Base-by-base conservation (phyloP, 257 asterid species). In the Nicotiana paniculata region DNA sequence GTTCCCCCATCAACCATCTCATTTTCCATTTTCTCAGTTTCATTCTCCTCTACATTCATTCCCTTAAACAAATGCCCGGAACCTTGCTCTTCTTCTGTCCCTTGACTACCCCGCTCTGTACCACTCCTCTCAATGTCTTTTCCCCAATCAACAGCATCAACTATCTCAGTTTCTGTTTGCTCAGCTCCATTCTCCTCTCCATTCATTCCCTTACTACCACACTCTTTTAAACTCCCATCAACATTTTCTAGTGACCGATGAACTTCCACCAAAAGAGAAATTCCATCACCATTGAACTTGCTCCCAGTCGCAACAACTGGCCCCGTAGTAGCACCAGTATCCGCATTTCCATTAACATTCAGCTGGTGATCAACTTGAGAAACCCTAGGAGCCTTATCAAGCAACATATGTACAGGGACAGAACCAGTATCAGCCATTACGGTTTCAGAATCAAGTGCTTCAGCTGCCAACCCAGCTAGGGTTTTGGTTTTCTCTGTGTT, bases 361-460 rank as follows among this genome's bases (percentile, higher is more conserved):
- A 7, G 24, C 24, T 79, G 16, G 43, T 30, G 48, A 39, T 4
- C 75, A 26, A 57, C 18, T 58, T n/a, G 64, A 54, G 68, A 66
- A 80, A 53, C 87, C 65, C 57, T 61, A 24, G 61, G 75, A 6
- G 3, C 61, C 75, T 58, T 53, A 79, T 46, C 75, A 10, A 11
- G 18, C 1, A 35, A n/a, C 58, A 46, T 30, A 9, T 51, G 37
- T 3, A 2, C 75, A 69, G 26, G 16, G 0, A 16, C 66, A 43
- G 83, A 53, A 28, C 46, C 57, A 68, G 77, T 69, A 30, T 59
- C 86, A 13, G 55, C 67, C 59, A 66, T 35, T 51, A 21, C 62
- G 76, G 77, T 67, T 69, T 69, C 85, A 72, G 88, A 62, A 13
- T 24, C 69, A 1, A 78, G 5, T n/a, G 26, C 69, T 21, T 80